phyloP scores from a whole-genome alignment of 208 protist genomes.

The Leishmania tarentolae region DNA sequence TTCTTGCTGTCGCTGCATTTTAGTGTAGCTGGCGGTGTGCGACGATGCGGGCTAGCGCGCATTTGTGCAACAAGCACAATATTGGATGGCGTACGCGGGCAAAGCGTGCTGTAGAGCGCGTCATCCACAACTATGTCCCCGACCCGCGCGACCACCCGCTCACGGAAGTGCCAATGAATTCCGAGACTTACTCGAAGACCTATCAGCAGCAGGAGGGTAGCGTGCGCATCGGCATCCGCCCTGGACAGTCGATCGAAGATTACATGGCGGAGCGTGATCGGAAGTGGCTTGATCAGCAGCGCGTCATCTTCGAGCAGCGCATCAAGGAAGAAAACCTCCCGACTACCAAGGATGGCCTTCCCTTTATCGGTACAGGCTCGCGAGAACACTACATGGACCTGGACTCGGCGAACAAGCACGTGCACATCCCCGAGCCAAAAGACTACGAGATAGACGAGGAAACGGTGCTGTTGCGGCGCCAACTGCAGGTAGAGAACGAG shows the following conservation, averaged over 20 bases:
- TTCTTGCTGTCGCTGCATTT: neutral
- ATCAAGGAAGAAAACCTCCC: constrained; percentile 48
- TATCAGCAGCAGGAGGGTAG: constrained; percentile 74
- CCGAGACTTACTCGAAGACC: constrained; percentile 66
- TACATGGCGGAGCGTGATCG: constrained; percentile 87
- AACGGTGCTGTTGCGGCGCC: constrained; percentile 71
- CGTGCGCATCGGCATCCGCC: constrained; percentile 79
- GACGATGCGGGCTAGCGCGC: constrained; percentile 12
- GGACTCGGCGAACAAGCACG: constrained; percentile 58
- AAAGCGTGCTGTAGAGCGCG: constrained; percentile 58
- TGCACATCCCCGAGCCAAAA: constrained; percentile 54
- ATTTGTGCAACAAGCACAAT: constrained; percentile 17
- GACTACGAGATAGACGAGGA: constrained; percentile 90
- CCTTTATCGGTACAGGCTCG: constrained; percentile 58
- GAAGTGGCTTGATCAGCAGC: constrained; percentile 72
- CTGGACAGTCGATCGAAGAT: constrained; percentile 83
- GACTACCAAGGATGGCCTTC: constrained; percentile 72
- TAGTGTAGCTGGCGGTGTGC: neutral
- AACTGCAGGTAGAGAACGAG: constrained; percentile 90
- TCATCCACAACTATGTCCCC: constrained; percentile 72
- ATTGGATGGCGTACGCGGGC: constrained; percentile 59
- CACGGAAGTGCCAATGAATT: constrained; percentile 74
- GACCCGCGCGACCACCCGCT: constrained; percentile 84
- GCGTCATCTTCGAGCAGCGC: constrained; percentile 29
- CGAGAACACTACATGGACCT: constrained; percentile 77